A percentile compares a stretch with the other conserved stretches of the same genome.
phyloP scores from a whole-genome alignment of 305 asterid species.

The Striga hermonthica region DNA sequence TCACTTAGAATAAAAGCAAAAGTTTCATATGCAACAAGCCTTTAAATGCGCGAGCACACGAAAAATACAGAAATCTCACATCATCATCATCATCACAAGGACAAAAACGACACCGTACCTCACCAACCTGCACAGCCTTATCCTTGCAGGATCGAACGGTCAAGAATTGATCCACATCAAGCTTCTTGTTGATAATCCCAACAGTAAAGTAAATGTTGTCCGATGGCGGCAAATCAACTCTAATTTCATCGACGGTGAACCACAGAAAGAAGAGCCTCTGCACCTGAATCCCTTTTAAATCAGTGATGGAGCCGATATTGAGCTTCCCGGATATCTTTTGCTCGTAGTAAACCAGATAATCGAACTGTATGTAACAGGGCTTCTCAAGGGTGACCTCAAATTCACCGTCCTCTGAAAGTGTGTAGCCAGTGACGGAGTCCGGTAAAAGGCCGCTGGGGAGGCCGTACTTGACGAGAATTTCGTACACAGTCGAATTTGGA shows the following conservation, averaged over 20 bases:
- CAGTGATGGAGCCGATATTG: conserved; percentile 56
- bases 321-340: conserved; percentile 68
- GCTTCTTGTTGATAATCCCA: conserved; percentile 81
- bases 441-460: conserved; percentile 87
- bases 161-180: conserved; percentile 66
- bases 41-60: conserved; percentile 4
- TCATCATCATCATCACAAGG: too few relatives aligned
- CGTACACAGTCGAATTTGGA: conserved; percentile 52
- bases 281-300: conserved; percentile 72
- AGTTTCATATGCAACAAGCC: not conserved
- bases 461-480: conserved; percentile 55
- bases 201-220: conserved; percentile 76
- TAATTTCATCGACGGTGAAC: conserved; percentile 79
- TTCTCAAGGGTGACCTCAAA: conserved; percentile 59
- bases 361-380: conserved; percentile 72
- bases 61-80: too few relatives aligned
- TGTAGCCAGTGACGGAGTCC: conserved; percentile 66
- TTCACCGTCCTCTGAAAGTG: conserved; percentile 61
- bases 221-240: conserved; percentile 82
- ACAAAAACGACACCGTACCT: conserved; percentile 39
- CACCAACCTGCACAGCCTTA: conserved; percentile 45
- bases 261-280: conserved; percentile 57
- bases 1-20: too few relatives aligned
- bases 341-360: conserved; percentile 72
- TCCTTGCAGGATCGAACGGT: conserved; percentile 72